Conservation (phyloP, 805 yeast species). For the Barnettozyma sp. region DNA sequence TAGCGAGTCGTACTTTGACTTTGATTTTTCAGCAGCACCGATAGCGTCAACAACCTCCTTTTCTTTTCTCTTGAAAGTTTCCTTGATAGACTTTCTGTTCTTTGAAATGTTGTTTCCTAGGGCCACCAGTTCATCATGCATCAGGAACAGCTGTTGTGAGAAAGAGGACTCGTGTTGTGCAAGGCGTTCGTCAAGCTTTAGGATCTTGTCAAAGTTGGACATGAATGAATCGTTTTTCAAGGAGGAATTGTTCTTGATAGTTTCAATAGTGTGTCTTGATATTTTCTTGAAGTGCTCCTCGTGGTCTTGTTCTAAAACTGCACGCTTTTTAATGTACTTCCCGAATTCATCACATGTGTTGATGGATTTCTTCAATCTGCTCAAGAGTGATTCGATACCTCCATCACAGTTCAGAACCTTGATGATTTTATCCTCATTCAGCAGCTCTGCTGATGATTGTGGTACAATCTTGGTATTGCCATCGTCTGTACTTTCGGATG, state of each 20-base stretch:
- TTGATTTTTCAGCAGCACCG: conserved; percentile 81
- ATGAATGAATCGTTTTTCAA: conserved; percentile 62
- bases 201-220: conserved; percentile 55
- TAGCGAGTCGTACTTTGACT: conserved; percentile 62
- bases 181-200: conserved; percentile 73
- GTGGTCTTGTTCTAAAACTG: conserved; percentile 72
- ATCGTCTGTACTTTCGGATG: background rate
- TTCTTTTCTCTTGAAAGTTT: conserved; percentile 73
- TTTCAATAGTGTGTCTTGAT: conserved; percentile 46
- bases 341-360: conserved; percentile 81
- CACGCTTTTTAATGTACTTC: conserved; percentile 70
- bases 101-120: conserved; percentile 63
- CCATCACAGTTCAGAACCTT: conserved; percentile 59
- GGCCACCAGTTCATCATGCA: conserved; percentile 78
- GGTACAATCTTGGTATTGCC: conserved; percentile 17
- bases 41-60: conserved; percentile 82
- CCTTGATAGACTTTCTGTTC: conserved; percentile 71
- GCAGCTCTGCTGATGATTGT: conserved; percentile 29
- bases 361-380: conserved; percentile 71
- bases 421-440: conserved; percentile 44
- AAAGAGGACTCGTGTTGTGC: conserved; percentile 67
- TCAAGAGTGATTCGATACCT: conserved; percentile 65
- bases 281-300: conserved; percentile 67
- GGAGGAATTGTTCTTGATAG: conserved; percentile 36
- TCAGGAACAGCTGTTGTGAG: conserved; percentile 70